Evolutionary conservation across 2,329 filamentous ascomycete genomes (phyloP).

Genomic region (Cladophialophora immunda): DNA sequence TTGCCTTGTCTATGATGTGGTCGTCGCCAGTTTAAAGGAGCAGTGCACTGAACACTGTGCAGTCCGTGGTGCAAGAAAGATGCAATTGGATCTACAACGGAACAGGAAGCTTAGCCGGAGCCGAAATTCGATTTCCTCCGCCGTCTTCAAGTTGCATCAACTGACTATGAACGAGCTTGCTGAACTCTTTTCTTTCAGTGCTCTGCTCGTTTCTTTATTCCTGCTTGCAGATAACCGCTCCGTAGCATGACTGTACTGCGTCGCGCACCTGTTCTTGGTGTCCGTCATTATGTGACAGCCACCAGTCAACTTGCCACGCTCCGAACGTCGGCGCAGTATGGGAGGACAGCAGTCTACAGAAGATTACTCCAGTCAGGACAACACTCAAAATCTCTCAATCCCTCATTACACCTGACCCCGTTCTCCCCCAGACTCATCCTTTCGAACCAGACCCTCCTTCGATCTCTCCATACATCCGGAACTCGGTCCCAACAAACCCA

Average conservation of each 20-base stretch:
- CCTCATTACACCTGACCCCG: constrained; percentile 20
- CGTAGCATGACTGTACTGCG: constrained; percentile 40
- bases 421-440: constrained; percentile 29
- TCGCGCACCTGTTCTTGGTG: constrained; percentile 34
- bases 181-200: constrained; percentile 16
- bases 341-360: constrained; percentile 36
- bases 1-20: constrained; percentile 10
- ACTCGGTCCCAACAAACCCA: constrained; percentile 37
- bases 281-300: constrained; percentile 40
- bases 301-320: constrained; percentile 32
- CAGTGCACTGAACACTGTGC: not conserved
- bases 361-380: constrained; percentile 24
- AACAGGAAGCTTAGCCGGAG: constrained; percentile 27
- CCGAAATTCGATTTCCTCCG: constrained; percentile 26
- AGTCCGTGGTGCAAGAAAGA: not conserved
- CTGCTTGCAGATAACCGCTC: constrained; percentile 5
- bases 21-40: not conserved
- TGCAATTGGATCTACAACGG: constrained; percentile 1
- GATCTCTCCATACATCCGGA: constrained; percentile 38
- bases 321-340: constrained; percentile 34
- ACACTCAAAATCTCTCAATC: constrained; percentile 16
- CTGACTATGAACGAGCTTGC: constrained; percentile 27
- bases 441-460: constrained; percentile 27
- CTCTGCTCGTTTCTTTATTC: not conserved
- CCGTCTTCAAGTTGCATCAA: constrained; percentile 12